Conservation (phyloP, 768 basidiomycete species). For the Termitomyces sp. region DNA sequence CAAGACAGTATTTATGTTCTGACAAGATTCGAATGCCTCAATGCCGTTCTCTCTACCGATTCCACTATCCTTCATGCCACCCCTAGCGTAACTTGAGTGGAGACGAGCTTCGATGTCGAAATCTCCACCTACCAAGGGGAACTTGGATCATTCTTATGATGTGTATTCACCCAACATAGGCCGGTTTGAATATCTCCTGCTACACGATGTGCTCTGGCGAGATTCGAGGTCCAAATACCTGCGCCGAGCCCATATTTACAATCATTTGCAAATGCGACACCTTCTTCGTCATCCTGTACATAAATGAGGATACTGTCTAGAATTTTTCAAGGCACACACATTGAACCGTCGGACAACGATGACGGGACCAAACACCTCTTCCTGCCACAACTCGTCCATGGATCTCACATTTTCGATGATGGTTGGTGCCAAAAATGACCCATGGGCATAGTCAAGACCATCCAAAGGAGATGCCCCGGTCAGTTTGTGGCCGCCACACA, state of each 20-base stretch:
- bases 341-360: conserved; percentile 51
- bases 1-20: conserved; percentile 16
- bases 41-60: conserved; percentile 84
- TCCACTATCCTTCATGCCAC: conserved; percentile 87
- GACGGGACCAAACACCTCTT: conserved; percentile 87
- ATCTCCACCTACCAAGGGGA: conserved; percentile 68
- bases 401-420: conserved; percentile 54
- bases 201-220: conserved; percentile 73
- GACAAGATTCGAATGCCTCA: conserved; percentile 77
- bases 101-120: neutral
- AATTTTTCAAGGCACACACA: conserved; percentile 18
- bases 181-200: conserved; percentile 68
- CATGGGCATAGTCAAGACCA: conserved; percentile 62
- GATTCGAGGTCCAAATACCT: conserved; percentile 72
- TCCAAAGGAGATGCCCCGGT: conserved; percentile 59
- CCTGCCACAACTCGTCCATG: conserved; percentile 67
- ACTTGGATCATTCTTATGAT: conserved; percentile 86
- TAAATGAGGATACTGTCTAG: neutral
- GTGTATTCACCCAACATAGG: conserved; percentile 84
- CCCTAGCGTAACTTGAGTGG: conserved; percentile 40
- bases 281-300: conserved; percentile 56
- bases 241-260: conserved; percentile 80
- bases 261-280: conserved; percentile 63
- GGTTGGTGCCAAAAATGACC: conserved; percentile 79
- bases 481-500: conserved; percentile 67